Evolutionary conservation across 1,284 basidiomycete species (phyloP), one percentile per base, ranked within the genome.

Genomic region (Prillingera fragicola): DNA sequence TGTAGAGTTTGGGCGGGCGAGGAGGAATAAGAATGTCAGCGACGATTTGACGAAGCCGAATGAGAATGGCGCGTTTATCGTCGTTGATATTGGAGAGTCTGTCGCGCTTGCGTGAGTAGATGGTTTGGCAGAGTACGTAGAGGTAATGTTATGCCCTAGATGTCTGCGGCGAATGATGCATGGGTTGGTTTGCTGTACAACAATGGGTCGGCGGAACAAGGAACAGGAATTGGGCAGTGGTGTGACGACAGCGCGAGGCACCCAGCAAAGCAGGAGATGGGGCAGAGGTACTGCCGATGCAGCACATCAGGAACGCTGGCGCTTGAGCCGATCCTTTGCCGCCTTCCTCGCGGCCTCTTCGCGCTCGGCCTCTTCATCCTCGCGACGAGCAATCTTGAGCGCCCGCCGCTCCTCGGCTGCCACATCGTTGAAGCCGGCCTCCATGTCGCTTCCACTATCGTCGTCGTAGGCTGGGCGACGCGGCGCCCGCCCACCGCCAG

Each of bases 31-130:
- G 5, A 57, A 54, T 2, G 56, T 71, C 6, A 52, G 59, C 14
- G 41, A 43, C 26, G 33, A 45, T 5, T 70, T 67, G 69, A 48
- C 53, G 3, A 29, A 42, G 3, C 34, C 24, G 6, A 50, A 43
- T 10, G 56, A 49, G 12, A 51, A 50, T 24, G 64, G 67, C 13
- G 50, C 60, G 28, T 72, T 72, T 32, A 61, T 69, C 5, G 48
- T 65, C 3, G 47, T 56, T 10, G 65, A 72, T 50, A 66, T 71
- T 45, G 70, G 70, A 8, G 54, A 71, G 49, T 65, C 63, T 5
- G 45, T 67, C 38, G 54, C 54, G 8, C 45, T 60, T n/a, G n/a
- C n/a, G n/a, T 10, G n/a, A n/a, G n/a, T n/a, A n/a, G n/a, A n/a
- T n/a, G n/a, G n/a, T n/a, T n/a, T n/a, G n/a, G 14, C 32, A 17